Evolutionary conservation across 2,329 filamentous ascomycete species (phyloP).

Genomic region (Fusarium nisikadoi): DNA sequence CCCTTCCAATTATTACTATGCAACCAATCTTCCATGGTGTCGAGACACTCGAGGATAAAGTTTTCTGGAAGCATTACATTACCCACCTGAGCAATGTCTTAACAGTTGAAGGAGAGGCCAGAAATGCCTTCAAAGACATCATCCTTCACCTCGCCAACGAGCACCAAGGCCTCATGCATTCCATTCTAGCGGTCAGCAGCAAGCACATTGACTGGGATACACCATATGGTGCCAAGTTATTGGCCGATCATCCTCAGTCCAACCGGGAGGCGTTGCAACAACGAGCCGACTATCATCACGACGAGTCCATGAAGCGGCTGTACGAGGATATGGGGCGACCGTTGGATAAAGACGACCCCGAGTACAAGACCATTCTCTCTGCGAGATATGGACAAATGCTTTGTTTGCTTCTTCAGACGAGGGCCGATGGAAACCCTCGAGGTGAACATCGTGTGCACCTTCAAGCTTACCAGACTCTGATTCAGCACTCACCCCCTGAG

Average conservation of each 20-base stretch:
- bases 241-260: constrained; percentile 61
- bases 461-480: constrained; percentile 76
- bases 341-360: constrained; percentile 55
- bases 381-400: constrained; percentile 72
- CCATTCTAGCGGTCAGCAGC: constrained; percentile 83
- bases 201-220: constrained; percentile 75
- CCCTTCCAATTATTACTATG: constrained; percentile 65
- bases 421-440: constrained; percentile 64
- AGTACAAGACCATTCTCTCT: constrained; percentile 60
- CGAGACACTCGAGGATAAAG: constrained; percentile 80
- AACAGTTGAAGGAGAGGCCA: constrained; percentile 81
- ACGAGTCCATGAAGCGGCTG: constrained; percentile 64
- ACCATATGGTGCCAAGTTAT: constrained; percentile 64
- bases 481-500: constrained; percentile 69
- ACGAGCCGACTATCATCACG: constrained; percentile 66
- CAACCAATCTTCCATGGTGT: constrained; percentile 81
- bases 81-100: constrained; percentile 81
- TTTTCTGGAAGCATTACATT: constrained; percentile 86
- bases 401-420: constrained; percentile 67
- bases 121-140: constrained; percentile 87
- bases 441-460: constrained; percentile 86
- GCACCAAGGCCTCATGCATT: constrained; percentile 89
- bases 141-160: constrained; percentile 83
- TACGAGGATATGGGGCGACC: constrained; percentile 58
- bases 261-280: constrained; percentile 58